phyloP scores from a whole-genome alignment of 176 grass and related monocot genomes.

The Aechmea fasciata region DNA sequence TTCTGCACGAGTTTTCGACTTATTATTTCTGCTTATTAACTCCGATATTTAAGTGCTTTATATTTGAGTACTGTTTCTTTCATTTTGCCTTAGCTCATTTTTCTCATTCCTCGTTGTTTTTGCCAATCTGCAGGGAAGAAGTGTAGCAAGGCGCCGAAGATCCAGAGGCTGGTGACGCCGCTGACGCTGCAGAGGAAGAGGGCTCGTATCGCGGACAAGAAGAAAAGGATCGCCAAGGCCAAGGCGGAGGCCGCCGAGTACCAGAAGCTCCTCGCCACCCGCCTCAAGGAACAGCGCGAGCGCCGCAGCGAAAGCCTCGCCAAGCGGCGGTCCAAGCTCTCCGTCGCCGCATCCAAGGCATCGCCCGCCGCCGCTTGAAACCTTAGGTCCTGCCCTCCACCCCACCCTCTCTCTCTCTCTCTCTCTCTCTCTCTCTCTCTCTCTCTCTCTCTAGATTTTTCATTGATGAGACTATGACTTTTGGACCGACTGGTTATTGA shows the following conservation, averaged over 20 bases:
- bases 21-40: too few relatives aligned
- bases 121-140: constrained; percentile 58
- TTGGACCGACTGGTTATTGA: too few relatives aligned
- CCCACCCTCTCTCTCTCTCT: too few relatives aligned
- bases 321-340: constrained; percentile 85
- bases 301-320: constrained; percentile 77
- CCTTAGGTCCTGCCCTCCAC: not conserved
- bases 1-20: too few relatives aligned
- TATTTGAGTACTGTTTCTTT: not conserved
- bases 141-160: constrained; percentile 95
- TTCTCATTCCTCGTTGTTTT: not conserved
- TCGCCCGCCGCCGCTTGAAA: constrained; percentile 4
- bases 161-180: constrained; percentile 86
- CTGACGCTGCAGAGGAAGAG: constrained; percentile 86
- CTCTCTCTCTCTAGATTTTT: too few relatives aligned
- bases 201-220: constrained; percentile 69
- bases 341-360: constrained; percentile 41
- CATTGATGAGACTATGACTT: too few relatives aligned
- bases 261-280: constrained; percentile 82
- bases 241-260: constrained; percentile 81
- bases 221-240: constrained; percentile 87
- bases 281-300: constrained; percentile 81
- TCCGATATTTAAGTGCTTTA: too few relatives aligned
- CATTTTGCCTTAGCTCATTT: not conserved
- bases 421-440: too few relatives aligned